phyloP scores from a whole-genome alignment of 2,329 filamentous ascomycete genomes.

The Setomelanomma holmii region DNA sequence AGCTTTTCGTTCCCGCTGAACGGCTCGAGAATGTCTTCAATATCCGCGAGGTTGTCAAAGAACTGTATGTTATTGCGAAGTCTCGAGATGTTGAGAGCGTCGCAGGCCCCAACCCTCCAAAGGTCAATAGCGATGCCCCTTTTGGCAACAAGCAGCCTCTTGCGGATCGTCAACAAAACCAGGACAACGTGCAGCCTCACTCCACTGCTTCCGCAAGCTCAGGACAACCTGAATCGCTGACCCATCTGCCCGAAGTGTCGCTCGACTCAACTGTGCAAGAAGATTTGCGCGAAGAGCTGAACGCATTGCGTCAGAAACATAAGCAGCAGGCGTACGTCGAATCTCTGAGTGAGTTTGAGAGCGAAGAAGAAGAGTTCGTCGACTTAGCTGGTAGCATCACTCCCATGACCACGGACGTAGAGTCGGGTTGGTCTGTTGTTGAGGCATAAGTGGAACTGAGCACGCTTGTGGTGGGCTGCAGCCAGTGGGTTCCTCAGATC shows the following conservation, averaged over 20 bases:
- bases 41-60: background rate
- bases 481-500: too few species aligned
- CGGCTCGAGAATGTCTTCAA: background rate
- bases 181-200: background rate
- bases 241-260: background rate
- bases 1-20: background rate
- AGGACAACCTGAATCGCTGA: too few species aligned
- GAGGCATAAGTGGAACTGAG: background rate
- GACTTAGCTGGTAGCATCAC: constrained; percentile 6
- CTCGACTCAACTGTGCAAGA: background rate
- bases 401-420: constrained; percentile 1
- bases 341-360: constrained; percentile 1
- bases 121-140: background rate
- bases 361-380: constrained; percentile 5
- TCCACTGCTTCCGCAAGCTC: background rate
- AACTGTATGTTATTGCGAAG: constrained; percentile 3
- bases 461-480: too few species aligned
- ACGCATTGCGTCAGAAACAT: background rate
- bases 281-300: background rate
- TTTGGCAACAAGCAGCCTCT: background rate
- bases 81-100: background rate
- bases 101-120: background rate
- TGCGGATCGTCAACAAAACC: background rate
- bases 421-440: constrained; percentile 3
- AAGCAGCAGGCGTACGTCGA: background rate